Evolutionary conservation across 192 early-diverging fungal genomes (phyloP).

Genomic region (Coemansia sp.): DNA sequence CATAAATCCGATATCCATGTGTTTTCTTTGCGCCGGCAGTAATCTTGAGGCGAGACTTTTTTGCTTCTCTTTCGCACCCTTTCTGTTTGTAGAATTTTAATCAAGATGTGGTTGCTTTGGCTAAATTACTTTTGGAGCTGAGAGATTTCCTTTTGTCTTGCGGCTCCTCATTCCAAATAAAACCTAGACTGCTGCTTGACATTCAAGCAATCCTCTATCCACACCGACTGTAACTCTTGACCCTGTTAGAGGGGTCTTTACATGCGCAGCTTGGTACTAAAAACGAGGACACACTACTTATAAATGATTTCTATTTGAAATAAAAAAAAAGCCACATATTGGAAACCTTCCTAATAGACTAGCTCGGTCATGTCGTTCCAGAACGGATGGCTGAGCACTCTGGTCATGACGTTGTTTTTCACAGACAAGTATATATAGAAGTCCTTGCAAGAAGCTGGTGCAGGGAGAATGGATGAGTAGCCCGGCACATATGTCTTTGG

Average conservation of each 20-base stretch:
- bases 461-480: slow-evolving; percentile 3
- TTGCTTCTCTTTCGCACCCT: not conserved
- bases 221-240: slow-evolving; percentile 25
- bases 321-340: not conserved
- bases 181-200: slow-evolving; percentile 31
- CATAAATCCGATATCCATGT: not conserved
- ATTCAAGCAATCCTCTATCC: slow-evolving; percentile 32
- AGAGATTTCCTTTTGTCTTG: slow-evolving; percentile 34
- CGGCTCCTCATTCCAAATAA: slow-evolving; percentile 27
- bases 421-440: not conserved
- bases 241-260: not conserved
- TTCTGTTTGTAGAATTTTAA: not conserved
- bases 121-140: slow-evolving; percentile 21
- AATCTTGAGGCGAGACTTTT: not conserved
- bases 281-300: slow-evolving; percentile 20
- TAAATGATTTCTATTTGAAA: not conserved
- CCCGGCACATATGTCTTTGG: slow-evolving; percentile 5
- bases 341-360: not conserved
- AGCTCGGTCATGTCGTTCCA: slow-evolving; percentile 1
- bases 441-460: not conserved
- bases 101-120: slow-evolving; percentile 30
- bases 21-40: not conserved
- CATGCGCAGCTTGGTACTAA: slow-evolving; percentile 34
- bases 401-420: not conserved
- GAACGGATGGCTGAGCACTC: slow-evolving; percentile 3